A percentile compares a stretch with the other conserved stretches of the same genome.
Evolutionary conservation across 1,139 yeast genomes (phyloP).

Genomic region (Pichia sp.): DNA sequence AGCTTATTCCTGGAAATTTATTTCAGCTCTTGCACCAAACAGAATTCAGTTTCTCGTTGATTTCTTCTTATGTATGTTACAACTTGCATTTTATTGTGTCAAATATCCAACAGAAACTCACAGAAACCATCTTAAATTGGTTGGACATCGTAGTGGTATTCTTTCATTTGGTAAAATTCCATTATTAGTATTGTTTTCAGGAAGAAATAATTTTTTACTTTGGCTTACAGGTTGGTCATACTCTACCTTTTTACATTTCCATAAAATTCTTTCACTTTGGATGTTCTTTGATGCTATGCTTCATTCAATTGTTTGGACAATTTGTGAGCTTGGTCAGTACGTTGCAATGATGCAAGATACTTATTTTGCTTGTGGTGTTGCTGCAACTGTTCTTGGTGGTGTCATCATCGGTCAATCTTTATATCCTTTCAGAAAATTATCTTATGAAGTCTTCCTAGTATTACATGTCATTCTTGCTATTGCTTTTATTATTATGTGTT

Average conservation of each 20-base stretch:
- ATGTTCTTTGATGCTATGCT: constrained; percentile 30
- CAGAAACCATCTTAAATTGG: constrained; percentile 42
- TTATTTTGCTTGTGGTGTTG: constrained; percentile 33
- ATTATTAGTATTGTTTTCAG: constrained; percentile 46
- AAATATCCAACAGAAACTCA: constrained; percentile 4
- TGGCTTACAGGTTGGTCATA: constrained; percentile 56
- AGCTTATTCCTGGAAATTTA: constrained; percentile 8
- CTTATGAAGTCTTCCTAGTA: constrained; percentile 39
- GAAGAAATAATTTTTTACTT: constrained; percentile 55
- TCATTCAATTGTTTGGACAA: constrained; percentile 24
- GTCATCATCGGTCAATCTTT: constrained; percentile 42
- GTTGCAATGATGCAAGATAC: constrained; percentile 26
- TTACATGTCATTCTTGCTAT: constrained; percentile 34
- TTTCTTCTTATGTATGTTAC: constrained; percentile 9
- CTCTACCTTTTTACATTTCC: constrained; percentile 50
- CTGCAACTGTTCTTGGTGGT: constrained; percentile 34
- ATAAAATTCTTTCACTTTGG: constrained; percentile 52
- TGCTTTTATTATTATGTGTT: constrained; percentile 34
- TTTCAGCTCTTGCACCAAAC: constrained; percentile 14
- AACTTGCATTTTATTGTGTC: constrained; percentile 14
- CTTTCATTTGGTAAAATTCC: constrained; percentile 42
- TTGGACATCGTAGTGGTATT: constrained; percentile 45
- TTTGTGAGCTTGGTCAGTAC: constrained; percentile 10
- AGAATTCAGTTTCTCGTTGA: constrained; percentile 15
- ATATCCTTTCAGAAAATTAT: constrained; percentile 38